Evolutionary conservation across 164 flowering plant species (phyloP).

Genomic region (Sextonia rubra): DNA sequence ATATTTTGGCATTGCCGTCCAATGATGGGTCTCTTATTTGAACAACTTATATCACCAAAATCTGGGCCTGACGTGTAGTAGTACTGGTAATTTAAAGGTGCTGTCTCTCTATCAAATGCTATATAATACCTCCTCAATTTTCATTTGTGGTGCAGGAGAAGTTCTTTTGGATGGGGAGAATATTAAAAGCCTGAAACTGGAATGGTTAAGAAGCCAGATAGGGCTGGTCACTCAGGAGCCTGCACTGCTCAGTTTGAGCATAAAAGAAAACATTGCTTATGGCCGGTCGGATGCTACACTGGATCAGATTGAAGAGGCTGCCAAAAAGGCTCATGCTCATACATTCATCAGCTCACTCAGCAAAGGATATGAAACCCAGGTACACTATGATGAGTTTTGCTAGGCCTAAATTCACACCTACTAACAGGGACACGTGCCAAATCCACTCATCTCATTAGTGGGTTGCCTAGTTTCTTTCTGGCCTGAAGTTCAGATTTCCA

Average conservation of each 20-base stretch:
- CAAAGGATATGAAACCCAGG: constrained; percentile 92
- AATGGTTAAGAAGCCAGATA: constrained; percentile 93
- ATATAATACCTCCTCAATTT: no score
- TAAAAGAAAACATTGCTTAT: constrained; percentile 92
- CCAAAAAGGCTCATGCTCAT: constrained; percentile 96
- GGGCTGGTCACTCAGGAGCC: constrained; percentile 98
- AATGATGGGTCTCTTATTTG: no score
- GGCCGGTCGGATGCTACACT: constrained; percentile 63
- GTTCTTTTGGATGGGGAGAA: constrained; percentile 96
- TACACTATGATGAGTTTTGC: constrained; percentile 9
- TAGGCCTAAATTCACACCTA: not conserved
- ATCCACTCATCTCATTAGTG: no score
- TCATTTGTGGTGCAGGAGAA: constrained; percentile 62
- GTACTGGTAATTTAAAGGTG: not conserved
- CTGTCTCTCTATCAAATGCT: not conserved
- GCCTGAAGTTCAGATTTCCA: no score
- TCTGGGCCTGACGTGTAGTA: no score
- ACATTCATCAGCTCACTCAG: constrained; percentile 91
- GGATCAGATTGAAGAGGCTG: constrained; percentile 97
- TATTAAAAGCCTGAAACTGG: constrained; percentile 78
- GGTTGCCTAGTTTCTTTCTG: no score
- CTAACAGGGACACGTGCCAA: no score
- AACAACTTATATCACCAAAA: no score
- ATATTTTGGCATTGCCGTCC: no score
- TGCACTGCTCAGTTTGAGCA: constrained; percentile 93